phyloP scores from a whole-genome alignment of 2,329 filamentous ascomycete species.

The Fusarium cyanostomum region DNA sequence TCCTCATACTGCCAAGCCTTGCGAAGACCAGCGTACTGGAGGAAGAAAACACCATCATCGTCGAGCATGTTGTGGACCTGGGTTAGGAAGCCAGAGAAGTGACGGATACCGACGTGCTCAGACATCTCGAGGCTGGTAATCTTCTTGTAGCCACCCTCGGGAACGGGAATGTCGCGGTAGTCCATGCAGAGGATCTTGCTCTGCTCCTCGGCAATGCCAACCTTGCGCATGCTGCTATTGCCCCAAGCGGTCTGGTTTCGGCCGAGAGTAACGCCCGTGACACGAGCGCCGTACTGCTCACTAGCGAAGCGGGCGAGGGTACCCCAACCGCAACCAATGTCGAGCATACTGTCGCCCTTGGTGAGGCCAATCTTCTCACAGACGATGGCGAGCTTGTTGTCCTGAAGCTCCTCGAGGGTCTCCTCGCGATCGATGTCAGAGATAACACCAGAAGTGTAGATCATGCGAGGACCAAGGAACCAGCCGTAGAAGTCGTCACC shows the following conservation, averaged over 20 bases:
- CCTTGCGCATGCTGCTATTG: slow-evolving; percentile 85
- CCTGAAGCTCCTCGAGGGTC: slow-evolving; percentile 91
- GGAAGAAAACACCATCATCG: slow-evolving; percentile 94
- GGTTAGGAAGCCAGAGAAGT: slow-evolving; percentile 81
- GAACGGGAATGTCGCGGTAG: slow-evolving; percentile 91
- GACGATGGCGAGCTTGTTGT: slow-evolving; percentile 95
- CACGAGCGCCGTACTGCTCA: slow-evolving; percentile 86
- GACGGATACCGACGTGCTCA: slow-evolving; percentile 95
- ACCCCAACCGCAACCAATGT: slow-evolving; percentile 98
- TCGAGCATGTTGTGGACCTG: slow-evolving; percentile 97
- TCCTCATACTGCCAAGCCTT: slow-evolving; percentile 99
- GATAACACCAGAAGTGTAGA: slow-evolving; percentile 96
- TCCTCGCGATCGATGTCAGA: slow-evolving; percentile 89
- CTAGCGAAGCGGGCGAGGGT: slow-evolving; percentile 94
- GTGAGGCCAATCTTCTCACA: slow-evolving; percentile 94
- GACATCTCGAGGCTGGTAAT: slow-evolving; percentile 99
- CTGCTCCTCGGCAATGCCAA: slow-evolving; percentile 85
- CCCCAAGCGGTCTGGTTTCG: slow-evolving; percentile 98
- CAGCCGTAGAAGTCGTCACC: slow-evolving; percentile 98
- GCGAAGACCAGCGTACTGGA: slow-evolving; percentile 93
- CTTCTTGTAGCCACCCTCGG: slow-evolving; percentile 79
- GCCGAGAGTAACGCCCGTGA: slow-evolving; percentile 91
- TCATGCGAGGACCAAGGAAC: slow-evolving; percentile 98
- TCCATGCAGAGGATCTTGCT: slow-evolving; percentile 95
- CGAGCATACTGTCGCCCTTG: slow-evolving; percentile 83